These are phyloP conservation scores for Neofusicoccum kwambonambiense DNA, from an alignment of 2,329 filamentous ascomycete genomes.

Conservation along the genomic window DNA sequence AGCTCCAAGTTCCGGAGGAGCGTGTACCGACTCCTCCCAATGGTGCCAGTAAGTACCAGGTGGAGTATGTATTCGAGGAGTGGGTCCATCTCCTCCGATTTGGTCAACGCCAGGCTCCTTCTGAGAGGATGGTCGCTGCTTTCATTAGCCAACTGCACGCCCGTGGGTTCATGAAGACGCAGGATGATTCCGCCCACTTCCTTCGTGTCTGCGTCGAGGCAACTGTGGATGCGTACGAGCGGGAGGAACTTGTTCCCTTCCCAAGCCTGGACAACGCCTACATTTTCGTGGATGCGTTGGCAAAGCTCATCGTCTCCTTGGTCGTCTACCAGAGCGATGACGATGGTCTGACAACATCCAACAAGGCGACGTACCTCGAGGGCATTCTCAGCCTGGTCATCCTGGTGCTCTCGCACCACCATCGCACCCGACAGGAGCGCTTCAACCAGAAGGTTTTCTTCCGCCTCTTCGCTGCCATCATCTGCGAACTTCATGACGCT, in stretches of 20 bases:
- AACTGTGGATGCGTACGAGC: conserved; percentile 75
- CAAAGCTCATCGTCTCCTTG: conserved; percentile 74
- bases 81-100: conserved; percentile 73
- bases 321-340: conserved; percentile 66
- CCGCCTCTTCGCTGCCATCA: conserved; percentile 78
- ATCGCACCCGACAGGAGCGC: conserved; percentile 73
- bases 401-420: conserved; percentile 81
- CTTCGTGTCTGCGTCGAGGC: conserved; percentile 78
- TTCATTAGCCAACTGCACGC: conserved; percentile 85
- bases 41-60: conserved; percentile 69
- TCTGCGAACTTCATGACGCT: conserved; percentile 70
- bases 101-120: conserved; percentile 65
- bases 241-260: conserved; percentile 58
- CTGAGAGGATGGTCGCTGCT: conserved; percentile 65
- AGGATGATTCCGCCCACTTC: conserved; percentile 77
- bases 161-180: conserved; percentile 67
- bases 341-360: conserved; percentile 57
- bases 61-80: conserved; percentile 94
- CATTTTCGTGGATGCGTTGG: conserved; percentile 74
- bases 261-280: conserved; percentile 62
- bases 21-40: conserved; percentile 56
- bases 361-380: conserved; percentile 71
- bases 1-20: conserved; percentile 55
- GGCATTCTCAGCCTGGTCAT: conserved; percentile 75
- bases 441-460: conserved; percentile 91